Percentiles rank a stretch among this genome's conserved stretches.
phyloP scores from a whole-genome alignment of 345 rosid species.

The Cochlearia excelsa region DNA sequence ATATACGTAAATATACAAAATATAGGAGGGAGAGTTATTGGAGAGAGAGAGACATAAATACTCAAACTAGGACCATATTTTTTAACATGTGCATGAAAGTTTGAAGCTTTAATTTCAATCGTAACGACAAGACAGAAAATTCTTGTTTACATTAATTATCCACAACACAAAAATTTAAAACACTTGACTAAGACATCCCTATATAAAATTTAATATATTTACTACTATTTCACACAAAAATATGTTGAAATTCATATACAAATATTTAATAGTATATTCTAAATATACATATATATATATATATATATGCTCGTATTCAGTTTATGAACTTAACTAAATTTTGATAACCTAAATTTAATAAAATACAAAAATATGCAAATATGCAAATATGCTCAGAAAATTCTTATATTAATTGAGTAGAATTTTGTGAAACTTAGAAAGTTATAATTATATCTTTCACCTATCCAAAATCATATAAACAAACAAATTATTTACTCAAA shows the following conservation, averaged over 20 bases:
- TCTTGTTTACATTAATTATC: background rate
- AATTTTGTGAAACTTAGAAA: no score
- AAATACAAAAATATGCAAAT: no score
- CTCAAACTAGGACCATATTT: slow-evolving; percentile 27
- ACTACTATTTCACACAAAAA: background rate
- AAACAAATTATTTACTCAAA: no score
- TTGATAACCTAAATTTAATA: no score
- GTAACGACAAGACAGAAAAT: slow-evolving; percentile 4
- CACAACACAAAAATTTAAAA: background rate
- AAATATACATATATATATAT: background rate
- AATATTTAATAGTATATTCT: background rate
- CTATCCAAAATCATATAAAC: no score
- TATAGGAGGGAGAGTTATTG: slow-evolving; percentile 12
- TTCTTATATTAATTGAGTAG: no score
- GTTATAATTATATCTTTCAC: no score
- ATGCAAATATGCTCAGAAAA: no score
- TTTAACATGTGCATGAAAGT: slow-evolving; percentile 25
- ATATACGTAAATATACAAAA: slow-evolving; percentile 6
- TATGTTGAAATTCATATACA: no score
- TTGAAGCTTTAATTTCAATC: slow-evolving; percentile 26
- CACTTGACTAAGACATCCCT: background rate
- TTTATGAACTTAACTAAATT: no score
- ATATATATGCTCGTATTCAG: no score
- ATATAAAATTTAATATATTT: background rate
- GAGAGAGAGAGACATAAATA: slow-evolving; percentile 19